Evolutionary conservation across 352 stramenopile genomes (phyloP).

Genomic region (Lagenidium giganteum): DNA sequence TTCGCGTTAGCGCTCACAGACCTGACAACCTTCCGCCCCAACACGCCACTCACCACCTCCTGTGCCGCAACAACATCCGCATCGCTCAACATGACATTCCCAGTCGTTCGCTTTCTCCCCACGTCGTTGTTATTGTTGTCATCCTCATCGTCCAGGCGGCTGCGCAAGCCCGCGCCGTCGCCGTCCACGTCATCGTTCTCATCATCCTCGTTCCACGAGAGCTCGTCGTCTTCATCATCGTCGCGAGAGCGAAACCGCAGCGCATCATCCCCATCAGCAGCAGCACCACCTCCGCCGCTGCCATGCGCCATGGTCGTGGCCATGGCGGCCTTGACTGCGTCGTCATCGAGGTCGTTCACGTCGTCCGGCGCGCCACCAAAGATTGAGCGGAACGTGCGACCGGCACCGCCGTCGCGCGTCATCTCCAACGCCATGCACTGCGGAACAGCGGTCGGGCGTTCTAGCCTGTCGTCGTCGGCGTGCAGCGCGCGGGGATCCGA

Average conservation of each 20-base stretch:
- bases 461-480: neutral
- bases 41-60: constrained; percentile 1
- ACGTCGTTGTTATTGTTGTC: constrained; percentile 3
- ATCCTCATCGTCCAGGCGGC: constrained; percentile 7
- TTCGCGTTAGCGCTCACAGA: too few relatives aligned
- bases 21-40: neutral
- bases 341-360: constrained; percentile 4
- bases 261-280: neutral
- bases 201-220: constrained; percentile 16
- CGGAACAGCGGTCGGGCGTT: constrained; percentile 2
- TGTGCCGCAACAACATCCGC: too few relatives aligned
- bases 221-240: neutral
- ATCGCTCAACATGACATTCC: neutral
- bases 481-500: neutral
- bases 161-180: constrained; percentile 25
- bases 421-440: constrained; percentile 30
- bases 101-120: neutral
- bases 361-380: constrained; percentile 25
- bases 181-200: constrained; percentile 50
- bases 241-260: neutral
- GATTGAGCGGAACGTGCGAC: constrained; percentile 70
- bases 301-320: too few relatives aligned
- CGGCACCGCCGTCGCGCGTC: constrained; percentile 43
- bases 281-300: too few relatives aligned
- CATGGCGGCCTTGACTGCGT: neutral